A percentile compares a stretch with the other conserved stretches of the same genome.
These are phyloP conservation scores for Vigna nakashimae DNA, from an alignment of 306 rosid genomes.

Conservation along the genomic window DNA sequence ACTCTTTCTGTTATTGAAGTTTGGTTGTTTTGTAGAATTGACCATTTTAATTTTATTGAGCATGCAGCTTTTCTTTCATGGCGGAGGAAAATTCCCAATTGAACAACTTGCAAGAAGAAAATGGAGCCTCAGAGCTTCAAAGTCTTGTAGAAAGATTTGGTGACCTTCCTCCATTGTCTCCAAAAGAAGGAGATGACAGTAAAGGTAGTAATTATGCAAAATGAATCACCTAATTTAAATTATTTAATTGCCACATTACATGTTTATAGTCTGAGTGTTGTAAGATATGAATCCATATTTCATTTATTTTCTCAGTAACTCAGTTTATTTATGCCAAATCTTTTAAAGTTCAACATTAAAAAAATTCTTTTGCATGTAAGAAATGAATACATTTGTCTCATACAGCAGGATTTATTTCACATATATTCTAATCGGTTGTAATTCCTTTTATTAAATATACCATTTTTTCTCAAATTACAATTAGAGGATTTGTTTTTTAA, in stretches of 20 bases:
- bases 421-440: background rate
- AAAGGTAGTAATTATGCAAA: conserved; percentile 58
- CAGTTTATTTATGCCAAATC: background rate
- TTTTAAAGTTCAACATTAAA: background rate
- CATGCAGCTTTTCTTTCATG: conserved; percentile 51
- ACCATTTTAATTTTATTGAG: conserved; percentile 4
- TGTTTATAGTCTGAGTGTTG: conserved; percentile 4
- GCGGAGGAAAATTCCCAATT: conserved; percentile 55
- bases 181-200: conserved; percentile 60
- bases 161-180: conserved; percentile 53
- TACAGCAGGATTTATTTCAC: background rate
- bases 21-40: background rate
- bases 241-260: conserved; percentile 5
- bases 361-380: background rate
- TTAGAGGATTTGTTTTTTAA: too few species aligned
- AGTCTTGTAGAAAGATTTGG: conserved; percentile 45
- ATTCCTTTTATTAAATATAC: background rate
- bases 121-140: conserved; percentile 55
- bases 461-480: too few species aligned
- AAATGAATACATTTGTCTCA: background rate
- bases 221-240: background rate
- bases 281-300: background rate
- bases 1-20: conserved; percentile 1
- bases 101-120: conserved; percentile 48
- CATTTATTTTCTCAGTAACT: background rate